phyloP scores from a whole-genome alignment of 169 alveolate species.

The Eimeria brunetti region DNA sequence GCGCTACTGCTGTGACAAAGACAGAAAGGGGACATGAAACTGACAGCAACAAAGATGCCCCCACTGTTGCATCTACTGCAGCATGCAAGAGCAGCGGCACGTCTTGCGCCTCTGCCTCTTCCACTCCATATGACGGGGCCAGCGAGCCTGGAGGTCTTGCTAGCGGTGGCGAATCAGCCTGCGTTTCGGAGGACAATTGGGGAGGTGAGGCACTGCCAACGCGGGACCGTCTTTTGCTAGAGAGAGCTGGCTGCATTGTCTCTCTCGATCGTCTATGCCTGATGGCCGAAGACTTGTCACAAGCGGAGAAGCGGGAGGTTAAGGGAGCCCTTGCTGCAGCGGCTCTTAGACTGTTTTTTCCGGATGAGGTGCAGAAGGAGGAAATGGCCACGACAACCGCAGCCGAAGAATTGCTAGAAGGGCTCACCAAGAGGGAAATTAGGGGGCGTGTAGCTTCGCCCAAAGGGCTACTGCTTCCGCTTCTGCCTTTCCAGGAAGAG shows the following conservation, averaged over 20 bases:
- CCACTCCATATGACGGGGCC: conserved; percentile 6
- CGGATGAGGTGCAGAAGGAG: conserved; percentile 62
- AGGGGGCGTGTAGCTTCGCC: conserved; percentile 74
- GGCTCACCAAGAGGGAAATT: conserved; percentile 50
- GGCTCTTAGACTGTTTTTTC: conserved; percentile 44
- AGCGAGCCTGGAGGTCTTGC: not conserved
- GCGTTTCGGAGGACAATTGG: not conserved
- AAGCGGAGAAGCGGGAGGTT: conserved; percentile 27
- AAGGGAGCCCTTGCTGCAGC: conserved; percentile 40
- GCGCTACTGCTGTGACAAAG: not conserved
- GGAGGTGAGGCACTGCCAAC: conserved; percentile 7
- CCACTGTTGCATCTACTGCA: conserved; percentile 14
- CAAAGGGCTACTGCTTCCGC: conserved; percentile 73
- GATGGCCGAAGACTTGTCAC: conserved; percentile 18
- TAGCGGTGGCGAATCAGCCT: not conserved
- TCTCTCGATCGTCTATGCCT: conserved; percentile 41
- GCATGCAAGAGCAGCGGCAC: conserved; percentile 18
- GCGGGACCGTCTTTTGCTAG: conserved; percentile 50
- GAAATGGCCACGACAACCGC: not conserved
- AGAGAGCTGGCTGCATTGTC: conserved; percentile 44
- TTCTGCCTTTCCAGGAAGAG: conserved; percentile 87
- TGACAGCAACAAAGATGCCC: conserved; percentile 9
- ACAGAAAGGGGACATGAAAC: not conserved
- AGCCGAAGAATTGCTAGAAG: conserved; percentile 32
- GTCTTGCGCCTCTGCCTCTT: conserved; percentile 42